These are phyloP conservation scores for Angomonas desouzai DNA, from an alignment of 208 protist species.

Conservation along the genomic window DNA sequence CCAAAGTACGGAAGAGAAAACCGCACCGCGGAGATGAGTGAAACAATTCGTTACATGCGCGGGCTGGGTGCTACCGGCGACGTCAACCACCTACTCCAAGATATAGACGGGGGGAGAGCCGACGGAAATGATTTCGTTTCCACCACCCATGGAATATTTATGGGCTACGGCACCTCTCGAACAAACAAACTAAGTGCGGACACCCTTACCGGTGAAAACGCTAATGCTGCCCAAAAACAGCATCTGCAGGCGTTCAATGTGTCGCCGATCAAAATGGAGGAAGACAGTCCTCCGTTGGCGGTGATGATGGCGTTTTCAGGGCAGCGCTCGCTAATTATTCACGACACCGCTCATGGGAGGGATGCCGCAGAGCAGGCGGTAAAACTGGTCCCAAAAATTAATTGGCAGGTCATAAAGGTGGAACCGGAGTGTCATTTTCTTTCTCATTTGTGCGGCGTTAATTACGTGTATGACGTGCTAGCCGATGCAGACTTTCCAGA, in stretches of 20 bases:
- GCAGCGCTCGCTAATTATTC: conserved; percentile 60
- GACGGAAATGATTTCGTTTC: conserved; percentile 75
- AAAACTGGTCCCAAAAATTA: conserved; percentile 45
- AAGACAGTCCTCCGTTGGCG: conserved; percentile 72
- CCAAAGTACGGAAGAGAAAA: conserved; percentile 80
- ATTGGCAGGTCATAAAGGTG: conserved; percentile 68
- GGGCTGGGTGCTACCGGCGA: conserved; percentile 65
- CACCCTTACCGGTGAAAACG: conserved; percentile 27
- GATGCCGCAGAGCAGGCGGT: conserved; percentile 43
- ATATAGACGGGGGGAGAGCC: conserved; percentile 56
- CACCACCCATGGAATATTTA: conserved; percentile 65
- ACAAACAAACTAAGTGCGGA: conserved; percentile 72
- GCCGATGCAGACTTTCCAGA: conserved; percentile 83
- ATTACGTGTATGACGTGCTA: conserved; percentile 81
- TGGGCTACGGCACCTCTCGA: conserved; percentile 65
- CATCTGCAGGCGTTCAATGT: conserved; percentile 47
- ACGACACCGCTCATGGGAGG: conserved; percentile 51
- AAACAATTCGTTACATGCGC: conserved; percentile 88
- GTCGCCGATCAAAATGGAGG: conserved; percentile 61
- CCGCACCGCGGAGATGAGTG: conserved; percentile 69
- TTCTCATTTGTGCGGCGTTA: conserved; percentile 67
- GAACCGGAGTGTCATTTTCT: conserved; percentile 72
- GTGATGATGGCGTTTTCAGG: conserved; percentile 76
- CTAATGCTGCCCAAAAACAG: conserved; percentile 12
- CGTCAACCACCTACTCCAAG: conserved; percentile 76